phyloP scores from a whole-genome alignment of 345 rosid genomes.

The Trapa bicornis region DNA sequence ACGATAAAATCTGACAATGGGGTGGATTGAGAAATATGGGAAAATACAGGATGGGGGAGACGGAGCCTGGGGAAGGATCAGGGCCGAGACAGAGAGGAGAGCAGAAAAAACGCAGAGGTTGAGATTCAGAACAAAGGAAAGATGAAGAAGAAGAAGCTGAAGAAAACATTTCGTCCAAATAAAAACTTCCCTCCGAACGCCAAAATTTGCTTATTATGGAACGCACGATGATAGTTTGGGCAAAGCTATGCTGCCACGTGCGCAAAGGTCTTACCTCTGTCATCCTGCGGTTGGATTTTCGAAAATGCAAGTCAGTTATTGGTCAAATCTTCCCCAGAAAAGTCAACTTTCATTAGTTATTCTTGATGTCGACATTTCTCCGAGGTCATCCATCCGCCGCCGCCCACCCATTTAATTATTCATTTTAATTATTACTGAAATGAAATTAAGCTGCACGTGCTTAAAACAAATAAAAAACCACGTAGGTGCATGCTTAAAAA shows the following conservation, averaged over 20 bases:
- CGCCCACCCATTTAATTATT: no score
- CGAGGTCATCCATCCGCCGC: no score
- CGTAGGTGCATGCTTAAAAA: no score
- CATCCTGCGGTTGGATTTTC: no score
- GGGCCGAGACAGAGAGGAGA: background rate
- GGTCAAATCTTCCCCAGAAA: no score
- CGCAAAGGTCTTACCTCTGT: background rate
- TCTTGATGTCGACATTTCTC: no score
- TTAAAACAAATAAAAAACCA: no score
- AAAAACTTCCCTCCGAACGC: background rate
- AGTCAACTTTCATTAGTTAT: no score
- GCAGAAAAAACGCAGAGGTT: background rate
- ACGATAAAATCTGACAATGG: background rate
- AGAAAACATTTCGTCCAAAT: background rate
- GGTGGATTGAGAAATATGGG: background rate
- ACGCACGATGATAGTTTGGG: background rate
- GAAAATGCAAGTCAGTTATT: no score
- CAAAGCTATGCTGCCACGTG: background rate
- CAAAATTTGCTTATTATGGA: slow-evolving; percentile 2
- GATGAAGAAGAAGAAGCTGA: background rate
- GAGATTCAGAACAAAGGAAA: background rate
- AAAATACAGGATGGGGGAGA: background rate
- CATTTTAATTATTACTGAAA: no score
- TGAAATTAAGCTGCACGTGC: no score
- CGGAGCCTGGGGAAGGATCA: background rate